A percentile compares a stretch with the other conserved stretches of the same genome.
Evolutionary conservation across 106 monocot species (phyloP).

Genomic region (Gastrodia elata): DNA sequence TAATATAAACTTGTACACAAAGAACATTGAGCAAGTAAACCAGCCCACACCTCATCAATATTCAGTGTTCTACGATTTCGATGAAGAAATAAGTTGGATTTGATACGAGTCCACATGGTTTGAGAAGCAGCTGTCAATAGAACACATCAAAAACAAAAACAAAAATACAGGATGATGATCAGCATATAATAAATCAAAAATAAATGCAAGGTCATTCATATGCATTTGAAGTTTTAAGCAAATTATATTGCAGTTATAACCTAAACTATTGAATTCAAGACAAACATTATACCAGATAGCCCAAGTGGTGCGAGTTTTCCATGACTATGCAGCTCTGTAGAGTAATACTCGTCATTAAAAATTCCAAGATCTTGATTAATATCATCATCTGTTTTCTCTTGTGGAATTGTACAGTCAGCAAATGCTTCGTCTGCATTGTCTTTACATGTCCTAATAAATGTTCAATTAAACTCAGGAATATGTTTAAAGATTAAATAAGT

Average conservation of each 20-base stretch:
- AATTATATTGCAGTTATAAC: neutral
- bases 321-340: constrained; percentile 4
- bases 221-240: neutral
- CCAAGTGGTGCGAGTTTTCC: constrained; percentile 19
- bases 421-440: constrained; percentile 74
- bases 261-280: neutral
- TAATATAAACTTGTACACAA: neutral
- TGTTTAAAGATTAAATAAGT: neutral
- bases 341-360: constrained; percentile 61
- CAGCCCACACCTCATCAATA: constrained; percentile 74
- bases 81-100: constrained; percentile 75
- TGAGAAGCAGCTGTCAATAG: constrained; percentile 27
- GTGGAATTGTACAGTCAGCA: constrained; percentile 81
- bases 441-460: constrained; percentile 75
- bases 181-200: neutral
- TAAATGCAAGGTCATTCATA: neutral
- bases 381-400: constrained; percentile 87
- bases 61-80: constrained; percentile 66
- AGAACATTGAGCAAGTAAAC: neutral
- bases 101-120: constrained; percentile 49
- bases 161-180: neutral
- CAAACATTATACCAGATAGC: constrained; percentile 25
- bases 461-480: constrained; percentile 9
- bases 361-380: constrained; percentile 88
- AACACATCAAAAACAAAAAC: neutral